Evolutionary conservation across 1,139 yeast species (phyloP), one percentile per base, ranked within the genome.

Genomic region (Candida neerlandica): DNA sequence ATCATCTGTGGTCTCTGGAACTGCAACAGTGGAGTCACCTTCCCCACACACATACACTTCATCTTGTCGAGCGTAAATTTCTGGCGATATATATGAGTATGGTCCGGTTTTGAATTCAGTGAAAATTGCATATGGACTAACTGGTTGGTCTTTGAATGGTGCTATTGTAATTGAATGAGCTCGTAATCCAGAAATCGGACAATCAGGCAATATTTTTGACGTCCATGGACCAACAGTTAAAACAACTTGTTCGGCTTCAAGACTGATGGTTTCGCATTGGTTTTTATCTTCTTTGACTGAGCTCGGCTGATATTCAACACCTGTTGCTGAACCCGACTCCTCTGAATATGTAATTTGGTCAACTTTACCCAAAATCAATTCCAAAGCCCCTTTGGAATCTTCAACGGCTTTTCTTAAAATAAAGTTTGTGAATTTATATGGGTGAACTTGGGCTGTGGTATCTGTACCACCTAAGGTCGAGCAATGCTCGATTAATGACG

Each of bases 21-120:
- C 83, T 49, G 89, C 92, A 29, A 88, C 96, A 6, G 87, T 78
- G 1, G 94, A 86, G 63, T 92, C 97, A 41, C 97, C 97, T 68
- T 94, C 99, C 44, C 99, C 99, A 70, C 99, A 94, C 1, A 94
- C 95, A 61, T 92, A 94, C 32, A 94, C 96, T 67, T 94, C 99
- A 68, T 94, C 97, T 62, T 85, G 86, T 63, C 99, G 82, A 9
- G 99, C 97, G 66, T 94, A 94, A 52, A 94, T 85, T 66, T 94
- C 99, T 1, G 99, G 99, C 1, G 94, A 84, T 38, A 86, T 86
- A 66, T 86, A 88, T 46, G 83, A 78, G 48, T 77, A 77, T 21
- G 82, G 77, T 18, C 81, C 82, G 16, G 89, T 75, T 62, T 85
- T 86, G 59, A 92, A 77, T 66, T 94, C 98, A 9, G 98, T 90